Percentiles rank a stretch among this genome's conserved stretches.
Conservation (phyloP, 352 stramenopile genomes). For the Globisporangium irregulare region DNA sequence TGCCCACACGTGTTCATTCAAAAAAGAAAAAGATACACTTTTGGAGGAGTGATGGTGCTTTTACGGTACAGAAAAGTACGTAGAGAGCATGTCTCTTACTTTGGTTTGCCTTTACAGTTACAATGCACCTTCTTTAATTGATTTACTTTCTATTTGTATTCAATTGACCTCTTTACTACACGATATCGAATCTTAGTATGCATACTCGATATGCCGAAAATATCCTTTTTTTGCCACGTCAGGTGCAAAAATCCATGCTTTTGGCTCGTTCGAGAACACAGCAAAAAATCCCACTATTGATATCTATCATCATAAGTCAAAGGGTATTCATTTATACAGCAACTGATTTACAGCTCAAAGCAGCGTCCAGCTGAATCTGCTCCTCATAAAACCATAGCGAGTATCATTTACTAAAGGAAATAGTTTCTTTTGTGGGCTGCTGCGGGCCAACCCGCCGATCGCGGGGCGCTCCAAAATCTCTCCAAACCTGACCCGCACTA, state of each 20-base stretch:
- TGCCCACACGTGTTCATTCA: background rate
- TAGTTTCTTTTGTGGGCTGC: background rate
- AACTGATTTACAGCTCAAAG: conserved; percentile 11
- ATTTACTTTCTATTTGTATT: background rate
- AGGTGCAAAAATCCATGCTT: background rate
- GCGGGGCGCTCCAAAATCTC: background rate
- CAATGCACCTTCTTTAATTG: background rate
- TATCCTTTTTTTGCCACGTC: conserved; percentile 7
- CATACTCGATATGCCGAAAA: background rate
- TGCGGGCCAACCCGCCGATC: background rate
- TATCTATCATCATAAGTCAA: background rate
- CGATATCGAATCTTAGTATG: background rate
- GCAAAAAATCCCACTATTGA: background rate
- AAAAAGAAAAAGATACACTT: conserved; percentile 3
- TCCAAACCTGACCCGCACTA: background rate
- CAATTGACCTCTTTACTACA: background rate
- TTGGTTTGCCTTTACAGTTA: background rate
- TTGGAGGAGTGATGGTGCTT: background rate
- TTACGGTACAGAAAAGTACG: background rate
- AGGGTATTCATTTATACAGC: conserved; percentile 7
- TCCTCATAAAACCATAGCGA: background rate
- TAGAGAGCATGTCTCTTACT: background rate
- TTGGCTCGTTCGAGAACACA: conserved; percentile 11
- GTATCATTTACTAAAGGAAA: background rate
- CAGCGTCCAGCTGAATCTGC: background rate